Base-by-base conservation (phyloP, 441 rosid species). In the Corymbia citriodora region DNA sequence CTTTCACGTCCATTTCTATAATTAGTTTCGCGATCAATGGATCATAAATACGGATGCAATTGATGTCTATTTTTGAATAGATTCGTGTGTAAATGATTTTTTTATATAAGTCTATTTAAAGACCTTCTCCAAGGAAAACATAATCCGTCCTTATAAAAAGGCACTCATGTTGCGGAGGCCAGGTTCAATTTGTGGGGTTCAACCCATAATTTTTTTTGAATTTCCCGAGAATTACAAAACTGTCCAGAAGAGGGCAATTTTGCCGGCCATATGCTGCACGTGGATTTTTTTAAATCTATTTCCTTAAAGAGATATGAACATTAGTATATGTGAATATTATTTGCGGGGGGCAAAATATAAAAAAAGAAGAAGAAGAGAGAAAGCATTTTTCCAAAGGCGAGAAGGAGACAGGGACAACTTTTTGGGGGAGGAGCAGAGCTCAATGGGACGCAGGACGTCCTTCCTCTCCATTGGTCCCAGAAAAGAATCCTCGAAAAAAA, bases 1-100 rank as follows among this genome's bases (percentile, higher is more conserved):
- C 72, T 29, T 63, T 63, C 15, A 29, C 1, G 7, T 63, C 18
- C 72, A 14, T 63, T 29, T 2, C 72, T 63, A 63, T 63, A 63
- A 63, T 63, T 2, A 16, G 1, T 63, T 63, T 6, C 2, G 33
- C 15, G 54, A 53, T 53, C 54, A 3, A 6, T 53, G 54, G 19
- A 54, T 54, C 16, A 7, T 17, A 54, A 17, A 54, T 54, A 17
- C 6, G 19, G 19, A 68, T 7, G 4, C 15, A 3, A 16, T 40
- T 0, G 0, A 2, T 2, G 21, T 2, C 17, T 8, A 7, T 29
- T n/a, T 16, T 4, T 2, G 74, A 33, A 2, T n/a, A 16, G n/a
- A 68, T 65, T 65, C 8, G 40, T 19, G 5, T 1, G 21, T 10
- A 6, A 6, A 9, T 7, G 40, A 7, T 8, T 8, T 65, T 29